Percentiles rank a stretch among this genome's conserved stretches.
These are phyloP conservation scores for Porogramme epimiltina DNA, from an alignment of 1,284 basidiomycete species.

Conservation along the genomic window DNA sequence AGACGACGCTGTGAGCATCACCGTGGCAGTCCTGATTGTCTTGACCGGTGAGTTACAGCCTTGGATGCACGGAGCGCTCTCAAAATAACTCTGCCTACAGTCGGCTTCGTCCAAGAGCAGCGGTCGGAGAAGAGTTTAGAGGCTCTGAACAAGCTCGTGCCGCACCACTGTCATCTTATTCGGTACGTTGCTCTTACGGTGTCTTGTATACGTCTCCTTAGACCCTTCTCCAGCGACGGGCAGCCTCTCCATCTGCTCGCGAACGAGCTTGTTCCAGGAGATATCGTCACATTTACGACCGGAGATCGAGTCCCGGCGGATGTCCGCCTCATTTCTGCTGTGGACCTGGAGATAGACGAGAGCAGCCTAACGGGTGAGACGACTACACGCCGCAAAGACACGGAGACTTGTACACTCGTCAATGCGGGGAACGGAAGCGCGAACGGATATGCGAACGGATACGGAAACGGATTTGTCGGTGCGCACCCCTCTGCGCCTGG, in stretches of 20 bases:
- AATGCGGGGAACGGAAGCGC: slow-evolving; percentile 16
- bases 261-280: slow-evolving; percentile 94
- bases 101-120: slow-evolving; percentile 95
- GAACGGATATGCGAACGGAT: slow-evolving; percentile 15
- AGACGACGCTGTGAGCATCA: slow-evolving; percentile 94
- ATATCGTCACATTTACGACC: slow-evolving; percentile 87
- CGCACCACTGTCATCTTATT: slow-evolving; percentile 92
- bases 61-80: not conserved
- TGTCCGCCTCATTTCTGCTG: slow-evolving; percentile 77
- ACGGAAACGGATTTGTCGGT: slow-evolving; percentile 12
- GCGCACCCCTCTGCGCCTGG: slow-evolving; percentile 8
- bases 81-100: slow-evolving; percentile 41
- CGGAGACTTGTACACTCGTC: slow-evolving; percentile 47
- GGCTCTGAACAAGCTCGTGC: slow-evolving; percentile 94
- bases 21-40: slow-evolving; percentile 92
- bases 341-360: slow-evolving; percentile 94
- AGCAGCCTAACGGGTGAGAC: slow-evolving; percentile 96
- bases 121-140: slow-evolving; percentile 94
- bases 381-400: slow-evolving; percentile 73
- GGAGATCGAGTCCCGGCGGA: slow-evolving; percentile 97
- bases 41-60: slow-evolving; percentile 70
- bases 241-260: slow-evolving; percentile 81
- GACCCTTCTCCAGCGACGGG: slow-evolving; percentile 61
- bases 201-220: not conserved
- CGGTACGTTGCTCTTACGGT: slow-evolving; percentile 52